These are phyloP conservation scores for Adansonia rubrostipa DNA, from an alignment of 441 rosid species.

Conservation along the genomic window DNA sequence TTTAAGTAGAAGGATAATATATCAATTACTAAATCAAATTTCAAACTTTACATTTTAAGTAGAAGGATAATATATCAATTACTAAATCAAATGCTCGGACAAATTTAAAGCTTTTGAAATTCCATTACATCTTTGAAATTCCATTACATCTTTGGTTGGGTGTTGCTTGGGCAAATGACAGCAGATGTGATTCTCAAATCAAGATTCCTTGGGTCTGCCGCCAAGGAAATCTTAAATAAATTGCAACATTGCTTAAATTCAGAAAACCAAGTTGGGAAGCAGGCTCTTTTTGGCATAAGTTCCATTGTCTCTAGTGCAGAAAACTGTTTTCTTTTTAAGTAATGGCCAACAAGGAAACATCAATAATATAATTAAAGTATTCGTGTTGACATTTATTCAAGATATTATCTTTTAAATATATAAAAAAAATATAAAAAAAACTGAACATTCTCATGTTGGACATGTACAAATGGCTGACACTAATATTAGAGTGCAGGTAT, in stretches of 20 bases:
- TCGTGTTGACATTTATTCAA: too few relatives aligned
- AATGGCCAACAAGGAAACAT: background rate
- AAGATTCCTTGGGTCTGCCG: constrained; percentile 22
- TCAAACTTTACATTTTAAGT: background rate
- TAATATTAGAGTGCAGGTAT: too few relatives aligned
- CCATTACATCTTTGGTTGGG: background rate
- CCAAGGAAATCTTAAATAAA: background rate
- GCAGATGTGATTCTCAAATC: constrained; percentile 20
- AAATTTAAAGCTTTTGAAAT: background rate
- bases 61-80: too few relatives aligned
- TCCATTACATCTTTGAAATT: too few relatives aligned
- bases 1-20: too few relatives aligned
- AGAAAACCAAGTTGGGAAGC: constrained; percentile 33
- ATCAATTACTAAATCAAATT: too few relatives aligned
- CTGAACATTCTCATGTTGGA: too few relatives aligned
- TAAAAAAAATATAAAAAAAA: too few relatives aligned
- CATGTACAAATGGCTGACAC: too few relatives aligned
- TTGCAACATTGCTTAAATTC: constrained; percentile 23
- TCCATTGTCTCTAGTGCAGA: background rate
- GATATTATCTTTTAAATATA: background rate
- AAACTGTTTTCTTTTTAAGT: background rate
- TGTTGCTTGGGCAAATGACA: background rate
- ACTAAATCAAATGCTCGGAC: too few relatives aligned
- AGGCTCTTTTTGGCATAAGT: constrained; percentile 12
- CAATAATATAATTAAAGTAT: background rate